Evolutionary conservation across 371 early-diverging fungal species (phyloP), one percentile per base, ranked within the genome.

Genomic region (Actinomortierella wolfii): DNA sequence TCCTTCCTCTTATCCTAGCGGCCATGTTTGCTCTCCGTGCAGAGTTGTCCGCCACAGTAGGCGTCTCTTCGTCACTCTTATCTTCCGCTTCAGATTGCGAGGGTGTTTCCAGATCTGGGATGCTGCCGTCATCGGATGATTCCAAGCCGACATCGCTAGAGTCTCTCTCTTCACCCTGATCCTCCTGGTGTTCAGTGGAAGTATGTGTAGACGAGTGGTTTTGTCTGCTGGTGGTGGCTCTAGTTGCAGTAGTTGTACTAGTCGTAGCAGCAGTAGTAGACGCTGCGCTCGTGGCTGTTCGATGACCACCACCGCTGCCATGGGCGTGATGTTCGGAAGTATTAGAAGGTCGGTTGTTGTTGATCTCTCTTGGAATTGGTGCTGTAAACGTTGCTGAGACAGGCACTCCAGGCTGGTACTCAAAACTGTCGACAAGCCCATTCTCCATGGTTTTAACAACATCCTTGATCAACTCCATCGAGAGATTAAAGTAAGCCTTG

Each of bases 371-470:
- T 0, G 91, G 92, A 11, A 94, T 90, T 0, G 94, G 89, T 0
- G 94, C 94, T 14, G 92, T 87, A 68, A 97, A 97, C 6, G 94
- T 91, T 0, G 97, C 91, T 23, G 93, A 91, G 8, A 96, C 92
- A n/a, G 98, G 97, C 69, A 95, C 94, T 1, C 90, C 86, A 0
- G 92, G 91, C 24, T 93, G 87, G 45, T 94, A 92, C 65, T 97
- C 96, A 67, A 93, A 92, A 2, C 85, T 81, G 45, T 89, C 91
- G 83, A 96, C 92, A 89, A 96, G 89, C 42, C 90, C 94, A 52
- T 88, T 90, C 57, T 95, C 94, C 89, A 95, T 92, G 13, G 88
- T 90, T 54, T 91, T 93, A 41, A 94, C 94, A 4, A 94, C 92
- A 57, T 94, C 95, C 24, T 94, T 81, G 1, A 95, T 94, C 6